A percentile compares a stretch with the other conserved stretches of the same genome.
phyloP scores from a whole-genome alignment of 306 rosid species.

The peach (Prunus persica) region DNA sequence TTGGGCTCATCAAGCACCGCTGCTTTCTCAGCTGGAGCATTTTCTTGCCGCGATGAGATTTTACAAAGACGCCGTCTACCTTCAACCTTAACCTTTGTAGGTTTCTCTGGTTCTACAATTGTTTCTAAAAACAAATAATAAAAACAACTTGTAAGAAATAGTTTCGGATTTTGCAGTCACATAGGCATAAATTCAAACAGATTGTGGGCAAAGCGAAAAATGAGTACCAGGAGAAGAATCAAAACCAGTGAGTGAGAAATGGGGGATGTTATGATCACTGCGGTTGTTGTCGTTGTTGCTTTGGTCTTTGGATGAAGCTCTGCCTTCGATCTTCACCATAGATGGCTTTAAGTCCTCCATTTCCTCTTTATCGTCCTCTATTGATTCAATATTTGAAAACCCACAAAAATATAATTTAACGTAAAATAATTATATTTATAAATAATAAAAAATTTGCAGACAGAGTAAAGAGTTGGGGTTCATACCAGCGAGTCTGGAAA shows the following conservation, averaged over 20 bases:
- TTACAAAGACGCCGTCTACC: constrained; percentile 89
- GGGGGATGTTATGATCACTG: constrained; percentile 28
- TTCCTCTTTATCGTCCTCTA: constrained; percentile 12
- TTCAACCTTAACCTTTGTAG: constrained; percentile 53
- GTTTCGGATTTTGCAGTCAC: not conserved
- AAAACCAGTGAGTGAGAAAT: constrained; percentile 50
- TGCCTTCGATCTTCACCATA: constrained; percentile 17
- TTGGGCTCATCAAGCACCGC: constrained; percentile 31
- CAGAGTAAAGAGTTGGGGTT: not conserved
- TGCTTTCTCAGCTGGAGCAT: constrained; percentile 13
- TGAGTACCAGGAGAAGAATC: constrained; percentile 39
- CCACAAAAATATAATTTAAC: not conserved
- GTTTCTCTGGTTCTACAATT: constrained; percentile 40
- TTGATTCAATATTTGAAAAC: not conserved
- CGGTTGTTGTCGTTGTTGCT: not conserved
- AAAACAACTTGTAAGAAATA: not conserved
- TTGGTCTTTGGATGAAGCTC: constrained; percentile 1
- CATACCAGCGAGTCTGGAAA: constrained; percentile 20
- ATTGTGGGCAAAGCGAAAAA: not conserved
- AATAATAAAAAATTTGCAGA: no score
- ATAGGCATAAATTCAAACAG: not conserved
- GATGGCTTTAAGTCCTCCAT: constrained; percentile 24
- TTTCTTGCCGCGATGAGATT: constrained; percentile 30
- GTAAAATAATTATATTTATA: not conserved
- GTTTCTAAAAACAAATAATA: not conserved